Evolutionary conservation across 495 filamentous ascomycete genomes (phyloP).

Genomic region (Podospora sp.): DNA sequence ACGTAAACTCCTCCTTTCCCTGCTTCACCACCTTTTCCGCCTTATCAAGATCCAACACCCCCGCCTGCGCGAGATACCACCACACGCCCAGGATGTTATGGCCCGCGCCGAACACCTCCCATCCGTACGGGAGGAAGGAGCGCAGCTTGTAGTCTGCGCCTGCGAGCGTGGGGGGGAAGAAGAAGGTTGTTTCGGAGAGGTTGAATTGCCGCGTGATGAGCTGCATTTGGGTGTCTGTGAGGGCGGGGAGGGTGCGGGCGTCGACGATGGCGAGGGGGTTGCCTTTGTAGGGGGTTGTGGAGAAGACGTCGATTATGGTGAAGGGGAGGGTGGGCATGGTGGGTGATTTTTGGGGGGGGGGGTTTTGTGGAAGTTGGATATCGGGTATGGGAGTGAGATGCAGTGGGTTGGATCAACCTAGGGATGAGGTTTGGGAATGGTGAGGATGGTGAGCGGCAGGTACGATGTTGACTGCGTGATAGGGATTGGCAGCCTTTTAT

Average conservation of each 20-base stretch:
- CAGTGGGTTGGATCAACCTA: no score
- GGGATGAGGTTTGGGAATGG: no score
- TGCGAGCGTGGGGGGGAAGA: constrained; percentile 14
- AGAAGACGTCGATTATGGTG: constrained; percentile 21
- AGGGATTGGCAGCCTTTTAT: no score
- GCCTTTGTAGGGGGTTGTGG: constrained; percentile 16
- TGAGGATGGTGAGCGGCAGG: no score
- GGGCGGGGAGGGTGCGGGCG: not conserved
- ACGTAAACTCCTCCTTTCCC: not conserved
- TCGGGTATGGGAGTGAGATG: no score
- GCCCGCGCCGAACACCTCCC: constrained; percentile 18
- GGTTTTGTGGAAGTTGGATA: no score
- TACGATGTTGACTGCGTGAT: no score
- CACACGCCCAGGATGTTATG: constrained; percentile 23
- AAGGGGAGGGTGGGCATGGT: constrained; percentile 19
- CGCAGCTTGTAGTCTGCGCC: constrained; percentile 18
- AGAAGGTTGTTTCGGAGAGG: constrained; percentile 25
- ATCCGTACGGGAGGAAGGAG: constrained; percentile 21
- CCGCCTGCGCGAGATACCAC: constrained; percentile 20
- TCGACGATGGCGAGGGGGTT: constrained; percentile 21
- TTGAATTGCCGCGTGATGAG: constrained; percentile 23
- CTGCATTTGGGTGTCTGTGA: constrained; percentile 23
- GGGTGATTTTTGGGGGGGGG: not conserved
- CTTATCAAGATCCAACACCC: constrained; percentile 7
- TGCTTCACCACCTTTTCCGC: not conserved